Evolutionary conservation across 2,329 filamentous ascomycete species (phyloP), one percentile per base, ranked within the genome.

Genomic region (Phyllachora maydis): DNA sequence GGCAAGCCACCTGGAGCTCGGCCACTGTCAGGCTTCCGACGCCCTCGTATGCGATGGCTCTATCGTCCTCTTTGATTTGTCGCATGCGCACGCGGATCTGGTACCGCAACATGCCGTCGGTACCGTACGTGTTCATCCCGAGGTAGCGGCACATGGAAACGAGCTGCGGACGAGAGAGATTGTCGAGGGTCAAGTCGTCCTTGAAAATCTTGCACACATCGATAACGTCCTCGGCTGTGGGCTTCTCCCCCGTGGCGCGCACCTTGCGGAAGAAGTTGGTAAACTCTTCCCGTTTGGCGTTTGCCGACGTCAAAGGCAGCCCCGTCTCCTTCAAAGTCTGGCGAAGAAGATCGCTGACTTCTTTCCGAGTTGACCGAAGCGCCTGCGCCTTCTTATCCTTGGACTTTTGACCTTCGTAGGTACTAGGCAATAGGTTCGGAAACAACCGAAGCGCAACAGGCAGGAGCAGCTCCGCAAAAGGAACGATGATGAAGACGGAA

Each of bases 131-230:
- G 54, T 85, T 88, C 27, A 98, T 65, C 51, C 90, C 93, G 73
- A 98, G 83, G 57, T 98, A 98, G 30, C 79, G 75, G 61, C 88
- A 95, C 65, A 95, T 98, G 26, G 77, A 91, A 15, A 98, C 85
- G 24, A 98, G 59, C 51, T 98, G 88, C 10, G 88, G 88, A 32
- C 88, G 67, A 11, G 83, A 93, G 34, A 98, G 56, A 52, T 98
- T 98, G 66, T 98, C 88, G 16, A 98, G 62, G 0, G 88, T 98
- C 39, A 98, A 46, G 47, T 98, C 88, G 44, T 98, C 88, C 48
- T 88, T 90, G 67, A 98, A 98, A 33, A 91, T 76, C 61, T 93
- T 90, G 69, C 88, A 95, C 32, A 98, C 85, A 52, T 88, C 92
- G 59, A 98, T 91, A 32, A 98, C 81, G 43, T 98, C 88, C 34